These are phyloP conservation scores for Plasmodium fragile DNA, from an alignment of 169 alveolate species.

Conservation along the genomic window DNA sequence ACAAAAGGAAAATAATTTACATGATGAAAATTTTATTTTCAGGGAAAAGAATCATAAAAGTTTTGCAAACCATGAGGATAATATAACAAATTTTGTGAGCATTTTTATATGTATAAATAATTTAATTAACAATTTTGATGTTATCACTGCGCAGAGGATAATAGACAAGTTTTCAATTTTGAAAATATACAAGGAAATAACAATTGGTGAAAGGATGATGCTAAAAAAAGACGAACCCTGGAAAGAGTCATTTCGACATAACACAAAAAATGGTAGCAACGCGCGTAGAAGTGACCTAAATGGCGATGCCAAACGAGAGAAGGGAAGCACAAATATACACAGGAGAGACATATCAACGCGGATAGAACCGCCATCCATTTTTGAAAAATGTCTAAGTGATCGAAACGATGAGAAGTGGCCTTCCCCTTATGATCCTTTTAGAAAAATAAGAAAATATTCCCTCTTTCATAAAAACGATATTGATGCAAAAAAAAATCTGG, in stretches of 20 bases:
- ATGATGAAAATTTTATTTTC: conserved; percentile 19
- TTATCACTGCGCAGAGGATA: conserved; percentile 13
- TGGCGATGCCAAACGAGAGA: conserved; percentile 1
- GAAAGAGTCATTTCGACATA: background rate
- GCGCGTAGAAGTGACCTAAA: background rate
- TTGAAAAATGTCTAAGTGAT: conserved; percentile 4
- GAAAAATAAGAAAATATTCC: conserved; percentile 22
- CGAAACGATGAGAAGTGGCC: background rate
- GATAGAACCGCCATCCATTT: background rate
- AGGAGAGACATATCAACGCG: background rate
- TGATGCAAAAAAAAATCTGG: conserved; percentile 38
- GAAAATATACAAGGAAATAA: conserved; percentile 23
- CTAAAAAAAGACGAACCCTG: background rate
- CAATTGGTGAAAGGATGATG: background rate
- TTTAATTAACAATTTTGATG: conserved; percentile 52
- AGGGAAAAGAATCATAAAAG: conserved; percentile 5
- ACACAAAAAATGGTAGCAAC: background rate
- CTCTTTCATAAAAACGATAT: conserved; percentile 4
- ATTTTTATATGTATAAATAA: conserved; percentile 65
- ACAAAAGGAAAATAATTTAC: background rate
- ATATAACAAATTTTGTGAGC: conserved; percentile 19
- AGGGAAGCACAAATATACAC: background rate
- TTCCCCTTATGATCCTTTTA: background rate
- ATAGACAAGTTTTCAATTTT: conserved; percentile 14
- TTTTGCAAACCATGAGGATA: background rate